Evolutionary conservation across 345 rosid genomes (phyloP).

Genomic region (Salix exigua): DNA sequence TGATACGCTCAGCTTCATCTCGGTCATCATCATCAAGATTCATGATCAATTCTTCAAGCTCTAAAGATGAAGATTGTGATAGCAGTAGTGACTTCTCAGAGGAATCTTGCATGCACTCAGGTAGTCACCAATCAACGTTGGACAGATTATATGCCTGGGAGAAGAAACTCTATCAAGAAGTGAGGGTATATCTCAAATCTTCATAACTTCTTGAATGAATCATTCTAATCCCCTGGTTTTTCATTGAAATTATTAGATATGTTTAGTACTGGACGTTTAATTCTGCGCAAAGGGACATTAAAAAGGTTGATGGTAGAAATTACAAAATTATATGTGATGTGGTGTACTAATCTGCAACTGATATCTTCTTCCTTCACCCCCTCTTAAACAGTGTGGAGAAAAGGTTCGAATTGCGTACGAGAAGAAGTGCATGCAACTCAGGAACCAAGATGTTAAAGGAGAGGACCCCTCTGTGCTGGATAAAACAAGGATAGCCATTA

Average conservation of each 20-base stretch:
- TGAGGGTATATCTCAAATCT: conserved; percentile 48
- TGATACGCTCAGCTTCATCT: conserved; percentile 85
- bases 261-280: no score
- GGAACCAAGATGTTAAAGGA: conserved; percentile 78
- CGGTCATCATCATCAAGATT: conserved; percentile 81
- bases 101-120: conserved; percentile 49
- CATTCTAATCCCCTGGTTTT: not conserved
- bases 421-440: conserved; percentile 64
- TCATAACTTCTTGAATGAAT: not conserved
- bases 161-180: conserved; percentile 94
- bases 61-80: conserved; percentile 50
- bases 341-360: no score
- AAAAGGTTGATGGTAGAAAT: no score
- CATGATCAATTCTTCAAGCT: conserved; percentile 52
- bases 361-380: not conserved
- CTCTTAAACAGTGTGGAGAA: conserved; percentile 64
- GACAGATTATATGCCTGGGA: conserved; percentile 88
- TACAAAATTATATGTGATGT: no score
- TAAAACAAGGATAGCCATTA: conserved; percentile 64
- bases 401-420: conserved; percentile 67
- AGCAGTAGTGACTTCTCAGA: conserved; percentile 60
- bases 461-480: conserved; percentile 55
- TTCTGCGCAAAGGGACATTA: no score
- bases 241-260: not conserved
- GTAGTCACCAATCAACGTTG: conserved; percentile 81